phyloP scores from a whole-genome alignment of 148 eudicot species.

The Agrostemma githago region DNA sequence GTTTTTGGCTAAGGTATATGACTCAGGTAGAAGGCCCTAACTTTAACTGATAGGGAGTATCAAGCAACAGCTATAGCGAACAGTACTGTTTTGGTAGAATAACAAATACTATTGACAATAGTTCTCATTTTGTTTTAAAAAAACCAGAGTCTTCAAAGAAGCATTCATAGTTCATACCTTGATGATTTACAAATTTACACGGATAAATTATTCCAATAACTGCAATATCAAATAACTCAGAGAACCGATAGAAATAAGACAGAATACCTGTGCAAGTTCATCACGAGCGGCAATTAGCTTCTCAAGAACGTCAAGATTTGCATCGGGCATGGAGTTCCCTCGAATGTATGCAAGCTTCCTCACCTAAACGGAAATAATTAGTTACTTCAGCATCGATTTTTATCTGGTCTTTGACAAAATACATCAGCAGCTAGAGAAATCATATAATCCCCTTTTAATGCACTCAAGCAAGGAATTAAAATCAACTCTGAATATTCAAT shows the following conservation, averaged over 20 bases:
- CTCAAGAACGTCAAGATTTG: constrained; percentile 87
- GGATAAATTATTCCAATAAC: constrained; percentile 7
- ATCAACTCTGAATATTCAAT: neutral
- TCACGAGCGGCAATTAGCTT: constrained; percentile 86
- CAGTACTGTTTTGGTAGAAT: neutral
- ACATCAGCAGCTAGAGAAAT: neutral
- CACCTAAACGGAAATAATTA: constrained; percentile 43
- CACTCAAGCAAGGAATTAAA: neutral
- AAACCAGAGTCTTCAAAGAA: no score
- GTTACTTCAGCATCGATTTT: neutral
- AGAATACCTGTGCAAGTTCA: constrained; percentile 77
- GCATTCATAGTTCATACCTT: neutral
- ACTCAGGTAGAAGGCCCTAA: neutral
- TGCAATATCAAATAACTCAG: neutral
- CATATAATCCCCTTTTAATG: neutral
- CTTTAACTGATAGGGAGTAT: neutral
- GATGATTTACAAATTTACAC: neutral
- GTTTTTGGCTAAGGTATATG: neutral
- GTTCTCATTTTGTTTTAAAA: no score
- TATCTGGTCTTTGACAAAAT: neutral
- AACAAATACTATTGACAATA: no score
- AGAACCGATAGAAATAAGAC: constrained; percentile 4
- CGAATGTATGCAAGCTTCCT: constrained; percentile 72
- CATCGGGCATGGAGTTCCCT: constrained; percentile 79
- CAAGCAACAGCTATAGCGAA: no score